Conservation (phyloP, 495 filamentous ascomycete genomes). For the Penicillium alfredii region DNA sequence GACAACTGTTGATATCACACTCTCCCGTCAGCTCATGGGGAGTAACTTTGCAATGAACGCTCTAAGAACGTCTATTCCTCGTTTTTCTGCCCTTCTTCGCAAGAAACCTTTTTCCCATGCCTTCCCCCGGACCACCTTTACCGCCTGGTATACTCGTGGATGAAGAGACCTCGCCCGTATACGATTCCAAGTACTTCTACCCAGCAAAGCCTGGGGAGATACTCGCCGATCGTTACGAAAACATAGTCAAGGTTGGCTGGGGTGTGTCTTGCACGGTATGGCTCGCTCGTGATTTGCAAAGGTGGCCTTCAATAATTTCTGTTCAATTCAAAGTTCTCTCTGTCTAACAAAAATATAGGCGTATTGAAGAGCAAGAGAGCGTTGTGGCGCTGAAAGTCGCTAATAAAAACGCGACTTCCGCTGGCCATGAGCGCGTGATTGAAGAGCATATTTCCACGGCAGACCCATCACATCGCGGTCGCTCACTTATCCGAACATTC, state of each 20-base stretch:
- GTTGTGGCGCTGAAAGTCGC: slow-evolving; percentile 40
- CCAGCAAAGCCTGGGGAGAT: slow-evolving; percentile 39
- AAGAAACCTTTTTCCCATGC: slow-evolving; percentile 28
- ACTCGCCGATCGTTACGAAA: slow-evolving; percentile 35
- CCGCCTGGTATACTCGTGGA: slow-evolving; percentile 26
- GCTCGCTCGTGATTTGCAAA: slow-evolving; percentile 33
- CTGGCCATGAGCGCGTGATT: slow-evolving; percentile 35
- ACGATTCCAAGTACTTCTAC: slow-evolving; percentile 37
- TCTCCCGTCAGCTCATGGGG: slow-evolving; percentile 14
- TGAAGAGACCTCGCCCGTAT: slow-evolving; percentile 32
- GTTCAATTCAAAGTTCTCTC: slow-evolving; percentile 11
- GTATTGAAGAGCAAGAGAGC: slow-evolving; percentile 28
- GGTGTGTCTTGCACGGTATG: slow-evolving; percentile 38
- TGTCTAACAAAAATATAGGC: slow-evolving; percentile 28
- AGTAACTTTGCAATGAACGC: slow-evolving; percentile 17
- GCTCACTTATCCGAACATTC: slow-evolving; percentile 20
- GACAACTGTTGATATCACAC: slow-evolving; percentile 14
- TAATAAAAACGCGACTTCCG: slow-evolving; percentile 19
- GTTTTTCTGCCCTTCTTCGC: slow-evolving; percentile 23
- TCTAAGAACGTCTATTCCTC: slow-evolving; percentile 18
- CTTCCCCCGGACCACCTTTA: slow-evolving; percentile 24
- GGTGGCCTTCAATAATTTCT: slow-evolving; percentile 22
- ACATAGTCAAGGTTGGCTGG: slow-evolving; percentile 39
- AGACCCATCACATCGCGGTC: slow-evolving; percentile 30
- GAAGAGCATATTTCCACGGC: slow-evolving; percentile 29